A percentile compares a stretch with the other conserved stretches of the same genome.
Evolutionary conservation across 768 basidiomycete genomes (phyloP).

Genomic region (Pleurotus citrinopileatus): DNA sequence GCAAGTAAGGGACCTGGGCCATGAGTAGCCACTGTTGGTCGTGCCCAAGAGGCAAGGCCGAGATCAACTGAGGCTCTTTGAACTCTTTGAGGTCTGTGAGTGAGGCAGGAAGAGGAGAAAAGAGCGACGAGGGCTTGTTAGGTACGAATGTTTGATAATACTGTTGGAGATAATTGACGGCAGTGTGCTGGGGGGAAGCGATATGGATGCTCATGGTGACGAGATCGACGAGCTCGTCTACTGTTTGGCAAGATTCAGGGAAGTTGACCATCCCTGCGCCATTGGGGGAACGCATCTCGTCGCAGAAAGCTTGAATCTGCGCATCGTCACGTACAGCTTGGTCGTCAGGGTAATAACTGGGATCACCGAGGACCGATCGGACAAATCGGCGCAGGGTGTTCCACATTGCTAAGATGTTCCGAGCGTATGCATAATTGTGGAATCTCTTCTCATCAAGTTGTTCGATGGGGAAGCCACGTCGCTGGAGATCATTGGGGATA

Average conservation of each 20-base stretch:
- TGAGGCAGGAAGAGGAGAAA: constrained; percentile 18
- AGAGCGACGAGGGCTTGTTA: constrained; percentile 27
- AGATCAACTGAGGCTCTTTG: constrained; percentile 19
- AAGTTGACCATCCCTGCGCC: constrained; percentile 23
- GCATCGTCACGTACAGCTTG: constrained; percentile 18
- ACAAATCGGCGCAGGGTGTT: constrained; percentile 24
- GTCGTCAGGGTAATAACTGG: constrained; percentile 18
- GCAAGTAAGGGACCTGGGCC: constrained; percentile 26
- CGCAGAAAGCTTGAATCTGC: constrained; percentile 19
- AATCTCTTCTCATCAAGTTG: constrained; percentile 21
- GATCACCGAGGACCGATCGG: constrained; percentile 13
- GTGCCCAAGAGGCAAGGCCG: constrained; percentile 20
- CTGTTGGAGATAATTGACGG: constrained; percentile 31
- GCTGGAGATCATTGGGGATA: constrained; percentile 23
- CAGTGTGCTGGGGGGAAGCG: constrained; percentile 29
- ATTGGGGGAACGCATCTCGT: constrained; percentile 18
- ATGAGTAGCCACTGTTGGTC: constrained; percentile 24
- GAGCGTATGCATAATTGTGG: constrained; percentile 28
- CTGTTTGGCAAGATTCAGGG: constrained; percentile 20
- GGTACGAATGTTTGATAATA: constrained; percentile 30
- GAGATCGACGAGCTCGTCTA: constrained; percentile 24
- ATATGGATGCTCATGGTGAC: constrained; percentile 31
- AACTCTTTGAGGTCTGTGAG: constrained; percentile 17
- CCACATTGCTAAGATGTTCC: constrained; percentile 24
- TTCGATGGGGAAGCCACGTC: constrained; percentile 26